Evolutionary conservation across 2,329 filamentous ascomycete genomes (phyloP), one percentile per base, ranked within the genome.

Genomic region (Alternaria gansuensis): DNA sequence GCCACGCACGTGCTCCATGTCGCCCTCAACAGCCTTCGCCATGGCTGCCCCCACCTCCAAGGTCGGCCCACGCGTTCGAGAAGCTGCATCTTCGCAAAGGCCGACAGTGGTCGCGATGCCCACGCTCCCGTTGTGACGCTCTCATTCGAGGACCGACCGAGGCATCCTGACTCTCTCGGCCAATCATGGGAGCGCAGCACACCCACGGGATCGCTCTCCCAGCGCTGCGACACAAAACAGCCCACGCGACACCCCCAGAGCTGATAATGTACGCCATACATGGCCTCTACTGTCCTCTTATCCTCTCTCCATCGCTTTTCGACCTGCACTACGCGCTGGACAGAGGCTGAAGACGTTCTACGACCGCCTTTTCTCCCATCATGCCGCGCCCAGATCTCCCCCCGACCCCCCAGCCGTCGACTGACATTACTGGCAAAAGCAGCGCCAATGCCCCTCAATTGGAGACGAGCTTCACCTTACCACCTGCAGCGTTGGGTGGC

Each of bases 341-440:
- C 45, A 55, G 14, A 13, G 51, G 55, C 36, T 65, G 50, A 56
- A 40, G 45, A 40, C 24, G 11, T 54, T 55, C 34, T 46, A 69
- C 70, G 67, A 71, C 58, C 55, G 43, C 51, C 54, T 51, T 60
- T 57, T 59, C 64, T 43, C 46, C 64, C 57, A 74, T 66, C 63
- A 93, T 93, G 90, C 86, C 89, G 75, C 87, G 84, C 58, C 82
- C 85, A 43, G 82, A 81, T 54, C 82, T 88, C 53, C 91, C 90
- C 43, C 91, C 89, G 41, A 96, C 92, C 48, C 92, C 92, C 39
- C 88, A 87, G 51, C 90, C 91, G 10, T 94, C 91, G 33, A 90
- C 90, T 50, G 92, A 95, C 73, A 91, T 95, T 75, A 85, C 87
- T 56, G 88, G 87, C 64, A 87, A 91, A 77, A 88, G 90, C 77